These are phyloP conservation scores for Stagonosporopsis tanaceti DNA, from an alignment of 2,329 filamentous ascomycete genomes.

Conservation along the genomic window DNA sequence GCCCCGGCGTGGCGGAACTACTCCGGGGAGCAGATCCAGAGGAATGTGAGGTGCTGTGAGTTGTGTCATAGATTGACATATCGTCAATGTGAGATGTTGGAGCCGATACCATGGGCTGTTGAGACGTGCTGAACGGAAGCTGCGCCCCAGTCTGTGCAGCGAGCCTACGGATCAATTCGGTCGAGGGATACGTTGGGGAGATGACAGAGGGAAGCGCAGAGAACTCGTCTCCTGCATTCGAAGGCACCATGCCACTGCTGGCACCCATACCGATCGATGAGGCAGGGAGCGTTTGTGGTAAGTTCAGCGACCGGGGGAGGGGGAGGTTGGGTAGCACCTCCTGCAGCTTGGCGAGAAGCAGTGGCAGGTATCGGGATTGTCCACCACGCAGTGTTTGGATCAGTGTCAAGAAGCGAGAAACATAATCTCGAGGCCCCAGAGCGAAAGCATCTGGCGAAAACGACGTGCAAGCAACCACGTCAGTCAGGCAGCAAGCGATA, in stretches of 20 bases:
- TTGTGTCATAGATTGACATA: conserved; percentile 45
- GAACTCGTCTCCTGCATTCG: conserved; percentile 42
- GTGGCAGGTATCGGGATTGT: conserved; percentile 77
- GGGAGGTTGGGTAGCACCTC: conserved; percentile 68
- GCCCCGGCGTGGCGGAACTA: conserved; percentile 45
- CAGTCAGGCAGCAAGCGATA: conserved; percentile 74
- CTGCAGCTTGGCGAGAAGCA: conserved; percentile 78
- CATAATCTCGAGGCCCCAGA: conserved; percentile 70
- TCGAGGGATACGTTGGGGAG: conserved; percentile 44
- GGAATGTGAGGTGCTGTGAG: conserved; percentile 43
- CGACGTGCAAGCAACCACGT: conserved; percentile 72
- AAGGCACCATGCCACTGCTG: conserved; percentile 37
- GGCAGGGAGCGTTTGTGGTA: conserved; percentile 38
- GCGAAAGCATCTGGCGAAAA: conserved; percentile 65
- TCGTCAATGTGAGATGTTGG: conserved; percentile 46
- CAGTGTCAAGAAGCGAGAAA: conserved; percentile 71
- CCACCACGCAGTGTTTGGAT: conserved; percentile 76
- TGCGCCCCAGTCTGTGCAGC: conserved; percentile 47
- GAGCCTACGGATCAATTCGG: conserved; percentile 45
- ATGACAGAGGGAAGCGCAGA: conserved; percentile 35
- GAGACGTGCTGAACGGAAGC: conserved; percentile 43
- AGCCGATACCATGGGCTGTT: conserved; percentile 41
- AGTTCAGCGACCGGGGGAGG: conserved; percentile 46
- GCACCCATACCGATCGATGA: conserved; percentile 39
- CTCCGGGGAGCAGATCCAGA: conserved; percentile 43